These are phyloP conservation scores for Citrullus mucosospermus DNA, from an alignment of 306 rosid genomes.

Conservation along the genomic window DNA sequence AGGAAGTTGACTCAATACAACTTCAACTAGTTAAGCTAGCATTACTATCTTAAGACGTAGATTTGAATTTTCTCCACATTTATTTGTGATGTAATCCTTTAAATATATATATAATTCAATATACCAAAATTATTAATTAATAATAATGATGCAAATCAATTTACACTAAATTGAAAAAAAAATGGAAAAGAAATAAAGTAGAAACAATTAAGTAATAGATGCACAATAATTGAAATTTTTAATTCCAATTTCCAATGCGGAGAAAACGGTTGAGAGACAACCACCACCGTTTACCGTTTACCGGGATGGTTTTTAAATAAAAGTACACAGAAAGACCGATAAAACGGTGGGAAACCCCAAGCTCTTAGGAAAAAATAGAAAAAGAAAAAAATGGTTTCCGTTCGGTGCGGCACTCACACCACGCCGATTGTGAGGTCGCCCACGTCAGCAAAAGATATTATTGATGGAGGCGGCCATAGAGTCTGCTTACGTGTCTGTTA, in stretches of 20 bases:
- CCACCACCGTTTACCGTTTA: neutral
- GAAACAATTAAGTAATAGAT: neutral
- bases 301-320: neutral
- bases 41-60: too few relatives aligned
- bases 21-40: too few relatives aligned
- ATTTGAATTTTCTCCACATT: too few relatives aligned
- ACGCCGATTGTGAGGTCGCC: neutral
- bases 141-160: neutral
- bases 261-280: neutral
- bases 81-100: too few relatives aligned
- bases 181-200: neutral
- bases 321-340: neutral
- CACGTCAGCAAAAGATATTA: neutral
- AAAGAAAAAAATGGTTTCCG: neutral
- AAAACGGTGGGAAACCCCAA: neutral
- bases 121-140: neutral
- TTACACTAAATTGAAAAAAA: neutral
- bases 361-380: neutral
- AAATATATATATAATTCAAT: too few relatives aligned
- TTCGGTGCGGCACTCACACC: neutral
- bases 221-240: neutral
- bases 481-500: neutral
- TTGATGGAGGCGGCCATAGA: neutral
- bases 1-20: too few relatives aligned
- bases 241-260: neutral